Percentiles rank a stretch among this genome's conserved stretches.
Conservation (phyloP, 495 filamentous ascomycete species). For the Tuber melanosporum region DNA sequence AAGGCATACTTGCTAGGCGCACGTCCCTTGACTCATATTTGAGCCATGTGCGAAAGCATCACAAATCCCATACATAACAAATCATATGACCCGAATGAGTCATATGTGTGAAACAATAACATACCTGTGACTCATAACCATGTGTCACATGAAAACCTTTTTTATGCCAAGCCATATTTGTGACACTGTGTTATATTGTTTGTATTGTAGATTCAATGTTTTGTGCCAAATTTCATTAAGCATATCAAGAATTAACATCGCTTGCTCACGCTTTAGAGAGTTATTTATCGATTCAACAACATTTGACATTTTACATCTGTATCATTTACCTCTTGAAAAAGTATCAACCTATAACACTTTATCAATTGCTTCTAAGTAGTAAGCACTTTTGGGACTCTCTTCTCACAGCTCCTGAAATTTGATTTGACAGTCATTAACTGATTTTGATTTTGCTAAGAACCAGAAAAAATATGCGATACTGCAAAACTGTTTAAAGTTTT, state of each 20-base stretch:
- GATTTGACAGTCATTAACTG: background rate
- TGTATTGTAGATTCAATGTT: background rate
- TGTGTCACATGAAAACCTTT: too few relatives aligned
- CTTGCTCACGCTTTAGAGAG: background rate
- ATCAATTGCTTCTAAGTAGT: background rate
- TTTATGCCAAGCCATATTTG: too few relatives aligned
- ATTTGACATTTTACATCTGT: conserved; percentile 13
- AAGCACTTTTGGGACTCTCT: background rate
- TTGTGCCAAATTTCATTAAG: conserved; percentile 11
- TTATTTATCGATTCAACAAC: conserved; percentile 11
- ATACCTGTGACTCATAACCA: too few relatives aligned
- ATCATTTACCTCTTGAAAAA: background rate
- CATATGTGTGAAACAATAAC: too few relatives aligned
- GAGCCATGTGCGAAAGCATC: too few relatives aligned
- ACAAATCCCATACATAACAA: too few relatives aligned
- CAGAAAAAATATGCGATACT: conserved; percentile 7
- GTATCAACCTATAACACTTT: background rate
- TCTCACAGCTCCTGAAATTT: background rate
- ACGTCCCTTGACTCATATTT: too few relatives aligned
- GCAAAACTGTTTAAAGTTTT: background rate
- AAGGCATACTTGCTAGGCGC: too few relatives aligned
- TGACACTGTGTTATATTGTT: background rate
- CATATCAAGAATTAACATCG: conserved; percentile 6
- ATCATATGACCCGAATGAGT: too few relatives aligned
- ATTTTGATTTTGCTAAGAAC: conserved; percentile 2